These are phyloP conservation scores for Pseudocercospora cruenta DNA, from an alignment of 2,329 filamentous ascomycete genomes.

Conservation along the genomic window DNA sequence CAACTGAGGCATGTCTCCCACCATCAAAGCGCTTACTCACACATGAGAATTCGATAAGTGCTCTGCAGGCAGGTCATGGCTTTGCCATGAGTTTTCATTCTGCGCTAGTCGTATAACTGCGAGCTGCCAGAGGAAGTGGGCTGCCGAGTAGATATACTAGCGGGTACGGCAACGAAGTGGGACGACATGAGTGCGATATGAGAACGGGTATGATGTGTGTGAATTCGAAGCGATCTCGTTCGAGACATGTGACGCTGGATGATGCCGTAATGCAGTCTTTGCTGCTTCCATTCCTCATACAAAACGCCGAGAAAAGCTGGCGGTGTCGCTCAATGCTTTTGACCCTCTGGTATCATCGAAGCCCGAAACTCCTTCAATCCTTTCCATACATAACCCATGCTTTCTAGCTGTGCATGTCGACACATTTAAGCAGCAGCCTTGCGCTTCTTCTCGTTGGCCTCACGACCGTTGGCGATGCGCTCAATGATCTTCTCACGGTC, in stretches of 20 bases:
- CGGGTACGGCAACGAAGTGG: conserved; percentile 48
- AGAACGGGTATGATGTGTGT: conserved; percentile 5
- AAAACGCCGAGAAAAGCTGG: conserved; percentile 7
- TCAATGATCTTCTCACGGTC: conserved; percentile 87
- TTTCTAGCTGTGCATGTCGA: conserved; percentile 13
- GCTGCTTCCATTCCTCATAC: conserved; percentile 2
- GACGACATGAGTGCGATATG: conserved; percentile 7
- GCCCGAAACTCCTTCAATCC: conserved; percentile 10
- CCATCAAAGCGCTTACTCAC: conserved; percentile 80
- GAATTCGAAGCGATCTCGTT: conserved; percentile 18
- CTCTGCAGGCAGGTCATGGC: conserved; percentile 77
- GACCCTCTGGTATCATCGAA: conserved; percentile 5
- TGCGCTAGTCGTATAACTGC: conserved; percentile 95
- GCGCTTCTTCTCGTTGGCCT: conserved; percentile 64
- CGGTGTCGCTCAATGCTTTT: conserved; percentile 4
- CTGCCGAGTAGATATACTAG: conserved; percentile 88
- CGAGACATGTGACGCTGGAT: conserved; percentile 12
- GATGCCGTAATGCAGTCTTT: conserved; percentile 6
- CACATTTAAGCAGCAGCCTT: conserved; percentile 16
- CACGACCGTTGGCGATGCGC: conserved; percentile 79
- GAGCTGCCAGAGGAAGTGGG: conserved; percentile 68
- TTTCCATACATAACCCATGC: conserved; percentile 13
- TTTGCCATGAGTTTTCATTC: conserved; percentile 62
- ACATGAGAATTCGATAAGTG: conserved; percentile 64
- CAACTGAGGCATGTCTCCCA: conserved; percentile 66